Evolutionary conservation across 2,329 filamentous ascomycete genomes (phyloP), one percentile per base, ranked within the genome.

Genomic region (Volutella citrinella): DNA sequence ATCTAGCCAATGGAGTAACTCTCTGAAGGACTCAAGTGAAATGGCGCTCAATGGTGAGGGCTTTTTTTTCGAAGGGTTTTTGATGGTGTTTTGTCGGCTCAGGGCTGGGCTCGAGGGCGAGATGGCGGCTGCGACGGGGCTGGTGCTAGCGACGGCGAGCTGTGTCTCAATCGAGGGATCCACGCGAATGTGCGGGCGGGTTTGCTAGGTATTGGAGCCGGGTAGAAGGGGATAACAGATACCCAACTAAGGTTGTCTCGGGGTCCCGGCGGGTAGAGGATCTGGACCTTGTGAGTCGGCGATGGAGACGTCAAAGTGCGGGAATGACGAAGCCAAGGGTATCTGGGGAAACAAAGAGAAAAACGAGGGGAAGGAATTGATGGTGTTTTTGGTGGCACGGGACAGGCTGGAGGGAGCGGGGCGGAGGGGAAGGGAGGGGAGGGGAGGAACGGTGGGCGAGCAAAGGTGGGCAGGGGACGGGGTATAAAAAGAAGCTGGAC

Each of bases 331-430:
- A 42, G 47, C 46, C 48, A 51, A 53, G 47, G 50, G 49, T 52
- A 53, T 53, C 49, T 53, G 50, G 50, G 50, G 50, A 53, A 53
- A 53, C 49, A 53, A 53, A 53, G 50, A 53, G 48, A 51, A 53
- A 53, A 49, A 33, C 49, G 49, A 52, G 46, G 48, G 48, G 40
- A 48, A 47, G 43, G 38, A 51, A 40, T 52, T 41, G 49, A 39
- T 51, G 45, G 45, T 52, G 47, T 49, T 52, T 51, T 52, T 41
- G 43, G 49, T 52, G 49, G 49, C 47, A 52, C 49, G 47, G 49
- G 49, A 52, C 49, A 52, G 45, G 49, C 49, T 52, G 43, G 49
- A 49, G 46, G 49, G 43, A 43, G 38, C 32, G 36, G 27, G 33
- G 36, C 30, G 40, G 33, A 44, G 40, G 36, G 40, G 36, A 36